Base-by-base conservation (phyloP, 805 yeast species). In the Candida germanica region DNA sequence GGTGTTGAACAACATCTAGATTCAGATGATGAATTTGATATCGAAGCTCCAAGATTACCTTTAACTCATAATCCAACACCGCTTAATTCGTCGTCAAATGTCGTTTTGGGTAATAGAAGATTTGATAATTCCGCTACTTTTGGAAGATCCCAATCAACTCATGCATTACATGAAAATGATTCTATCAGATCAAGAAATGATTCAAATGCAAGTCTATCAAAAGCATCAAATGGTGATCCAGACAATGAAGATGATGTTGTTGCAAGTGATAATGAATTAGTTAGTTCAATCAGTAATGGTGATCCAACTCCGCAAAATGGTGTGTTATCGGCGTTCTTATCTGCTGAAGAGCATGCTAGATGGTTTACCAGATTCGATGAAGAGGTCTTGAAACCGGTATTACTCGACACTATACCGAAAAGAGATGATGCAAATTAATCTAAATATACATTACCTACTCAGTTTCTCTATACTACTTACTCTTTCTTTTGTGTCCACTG, bases 281-380 rank as follows among this genome's bases (percentile, higher is more conserved):
- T 63, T 14, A 47, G 40, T 11, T 22, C 13, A 3, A 16, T 26
- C 11, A 5, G 23, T 7, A 14, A 19, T 20, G 10, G 14, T 9
- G 26, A 10, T 17, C 21, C 24, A n/a, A 15, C 18, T 13, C 17
- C 31, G 31, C 28, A 43, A 43, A 42, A 44, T 26, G 71, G 73
- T 6, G 59, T 66, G 2, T 49, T 66, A 26, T 64, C 67, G 5
- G 64, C 69, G 3, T 61, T 68, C 36, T 51, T 73, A 21, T 66
- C 69, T 41, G 73, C 76, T 1, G 91, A 83, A 44, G 89, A 84
- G 46, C 85, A 80, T 42, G 84, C 89, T 8, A 80, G 76, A 54
- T 91, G 98, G 98, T 93, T 93, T 58, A 83, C 87, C 14, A 83
- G 79, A 49, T 87, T 93, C 54, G 99, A 93, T 56, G 96, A 93